Base-by-base conservation (phyloP, 345 rosid genomes). In the Syzygium jambos region DNA sequence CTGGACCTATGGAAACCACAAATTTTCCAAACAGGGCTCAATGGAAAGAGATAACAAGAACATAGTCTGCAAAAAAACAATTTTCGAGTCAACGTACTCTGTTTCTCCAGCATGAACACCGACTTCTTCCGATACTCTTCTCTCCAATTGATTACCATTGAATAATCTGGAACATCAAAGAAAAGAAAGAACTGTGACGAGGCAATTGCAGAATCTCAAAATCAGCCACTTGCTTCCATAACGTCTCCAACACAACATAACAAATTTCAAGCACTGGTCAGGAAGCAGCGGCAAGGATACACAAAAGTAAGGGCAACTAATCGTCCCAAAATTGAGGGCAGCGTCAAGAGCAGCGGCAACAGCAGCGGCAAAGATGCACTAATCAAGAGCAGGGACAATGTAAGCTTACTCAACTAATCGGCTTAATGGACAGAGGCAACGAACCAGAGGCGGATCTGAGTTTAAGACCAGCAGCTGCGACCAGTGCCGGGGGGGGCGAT, bases 41-140 rank as follows among this genome's bases (percentile, higher is more conserved):
- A 54, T 46, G 85, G 80, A 83, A 59, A 54, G 61, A 51, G 51
- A 57, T 19, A 43, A 51, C 22, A 85, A 89, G 53, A 68, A 4
- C 25, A 19, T 68, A 17, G 12, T 5, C 13, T 55, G 52, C 13
- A 34, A 68, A 68, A 3, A 68, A 17, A 8, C 43, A 34, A 68
- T 34, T 68, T 68, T 16, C 19, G 34, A 4, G 78, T 63, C 54
- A 27, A 90, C 98, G 22, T 94, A 98, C 99, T 98, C 96, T 55
- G 96, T 95, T 52, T 91, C 92, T 89, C 99, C 99, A 85, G 99
- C 99, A 89, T 95, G 99, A 88, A 98, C 94, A 88, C 98, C 99
- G 87, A 96, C 93, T 88, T 96, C 95, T 89, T 95, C 99, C 6
- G 98, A 96, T 43, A 96, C 99, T 87, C 88, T 92, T 84, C 99